Conservation (phyloP, 257 asterid genomes). For the Capsicum pubescens region DNA sequence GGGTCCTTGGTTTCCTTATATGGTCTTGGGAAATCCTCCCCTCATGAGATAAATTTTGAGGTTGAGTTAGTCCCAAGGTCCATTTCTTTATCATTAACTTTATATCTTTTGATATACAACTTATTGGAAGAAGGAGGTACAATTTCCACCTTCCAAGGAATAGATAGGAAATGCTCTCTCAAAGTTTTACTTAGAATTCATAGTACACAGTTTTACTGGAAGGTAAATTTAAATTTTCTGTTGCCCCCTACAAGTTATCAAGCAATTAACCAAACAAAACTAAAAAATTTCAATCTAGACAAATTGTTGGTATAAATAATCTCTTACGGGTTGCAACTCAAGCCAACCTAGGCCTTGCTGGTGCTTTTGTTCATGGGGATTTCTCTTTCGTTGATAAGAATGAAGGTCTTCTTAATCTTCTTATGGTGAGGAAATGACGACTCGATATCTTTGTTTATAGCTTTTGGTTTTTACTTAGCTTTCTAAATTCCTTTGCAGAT, state of each 20-base stretch:
- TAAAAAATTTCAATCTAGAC: background rate
- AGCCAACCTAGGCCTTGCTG: slow-evolving; percentile 89
- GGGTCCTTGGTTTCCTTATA: no score
- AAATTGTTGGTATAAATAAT: background rate
- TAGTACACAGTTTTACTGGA: slow-evolving; percentile 79
- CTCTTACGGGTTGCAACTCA: slow-evolving; percentile 66
- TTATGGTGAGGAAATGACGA: slow-evolving; percentile 57
- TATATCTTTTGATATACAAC: slow-evolving; percentile 37
- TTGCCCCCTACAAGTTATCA: background rate
- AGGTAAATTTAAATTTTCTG: slow-evolving; percentile 45
- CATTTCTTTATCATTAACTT: background rate
- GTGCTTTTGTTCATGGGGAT: slow-evolving; percentile 83
- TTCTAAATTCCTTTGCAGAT: slow-evolving; percentile 54
- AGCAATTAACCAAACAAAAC: background rate
- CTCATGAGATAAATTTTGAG: no score
- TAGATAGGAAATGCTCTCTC: slow-evolving; percentile 40
- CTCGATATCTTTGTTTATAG: background rate
- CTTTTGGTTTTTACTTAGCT: background rate
- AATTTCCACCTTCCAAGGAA: slow-evolving; percentile 71
- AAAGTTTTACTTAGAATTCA: slow-evolving; percentile 70
- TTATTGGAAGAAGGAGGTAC: slow-evolving; percentile 81
- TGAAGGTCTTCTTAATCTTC: slow-evolving; percentile 71
- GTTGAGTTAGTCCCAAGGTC: no score
- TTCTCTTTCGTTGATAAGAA: slow-evolving; percentile 71
- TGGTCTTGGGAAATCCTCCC: no score